Percentiles rank a stretch among this genome's conserved stretches.
Conservation (phyloP, 2,329 filamentous ascomycete species). For the Calonectria ilicicola region DNA sequence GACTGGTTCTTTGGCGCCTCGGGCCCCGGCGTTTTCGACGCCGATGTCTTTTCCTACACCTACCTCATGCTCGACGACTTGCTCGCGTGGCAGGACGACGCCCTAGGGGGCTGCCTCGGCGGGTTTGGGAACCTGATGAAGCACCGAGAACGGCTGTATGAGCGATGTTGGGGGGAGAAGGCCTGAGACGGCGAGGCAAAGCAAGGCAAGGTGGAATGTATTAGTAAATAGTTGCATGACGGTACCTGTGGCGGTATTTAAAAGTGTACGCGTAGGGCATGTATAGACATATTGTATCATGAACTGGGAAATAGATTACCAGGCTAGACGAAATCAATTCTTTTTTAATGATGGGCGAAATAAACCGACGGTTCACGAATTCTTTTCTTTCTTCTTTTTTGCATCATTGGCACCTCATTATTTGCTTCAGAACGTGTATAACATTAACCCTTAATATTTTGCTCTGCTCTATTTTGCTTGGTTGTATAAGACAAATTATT, state of each 20-base stretch:
- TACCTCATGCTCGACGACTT: constrained; percentile 78
- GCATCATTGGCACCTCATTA: background rate
- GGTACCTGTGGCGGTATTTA: background rate
- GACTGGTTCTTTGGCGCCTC: constrained; percentile 63
- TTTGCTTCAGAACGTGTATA: background rate
- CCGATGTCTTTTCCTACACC: constrained; percentile 90
- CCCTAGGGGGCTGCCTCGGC: constrained; percentile 67
- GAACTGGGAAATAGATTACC: constrained; percentile 3
- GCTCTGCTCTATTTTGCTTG: constrained; percentile 33
- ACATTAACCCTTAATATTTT: constrained; percentile 11
- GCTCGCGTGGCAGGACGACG: constrained; percentile 73
- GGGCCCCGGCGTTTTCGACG: constrained; percentile 83
- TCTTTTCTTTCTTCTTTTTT: background rate
- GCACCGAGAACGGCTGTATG: constrained; percentile 52
- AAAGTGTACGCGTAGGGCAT: background rate
- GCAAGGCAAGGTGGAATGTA: background rate
- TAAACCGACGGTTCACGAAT: background rate
- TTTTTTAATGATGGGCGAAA: constrained; percentile 1
- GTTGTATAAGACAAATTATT: constrained; percentile 11
- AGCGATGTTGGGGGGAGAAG: constrained; percentile 43
- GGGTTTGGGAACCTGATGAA: constrained; percentile 71
- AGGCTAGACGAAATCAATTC: constrained; percentile 11
- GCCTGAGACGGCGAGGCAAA: constrained; percentile 1
- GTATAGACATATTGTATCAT: constrained; percentile 20
- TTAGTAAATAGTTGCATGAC: constrained; percentile 10